Conservation (phyloP, 768 basidiomycete genomes). For the Tricholoma sp. region DNA sequence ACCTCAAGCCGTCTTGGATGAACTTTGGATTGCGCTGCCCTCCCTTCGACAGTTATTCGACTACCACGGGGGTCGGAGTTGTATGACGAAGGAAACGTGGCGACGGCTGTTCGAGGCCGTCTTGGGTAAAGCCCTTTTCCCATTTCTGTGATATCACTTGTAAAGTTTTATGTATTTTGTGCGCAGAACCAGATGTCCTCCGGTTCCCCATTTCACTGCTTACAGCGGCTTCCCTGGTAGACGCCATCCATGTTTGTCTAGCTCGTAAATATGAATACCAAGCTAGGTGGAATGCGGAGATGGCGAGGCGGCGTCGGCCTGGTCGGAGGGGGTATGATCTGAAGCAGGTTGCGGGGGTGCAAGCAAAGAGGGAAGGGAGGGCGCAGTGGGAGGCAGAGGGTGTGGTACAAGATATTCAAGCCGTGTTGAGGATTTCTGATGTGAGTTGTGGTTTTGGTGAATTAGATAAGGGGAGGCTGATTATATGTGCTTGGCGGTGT, state of each 20-base stretch:
- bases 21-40: constrained; percentile 53
- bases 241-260: constrained; percentile 37
- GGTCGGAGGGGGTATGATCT: neutral
- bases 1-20: constrained; percentile 52
- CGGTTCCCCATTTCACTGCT: constrained; percentile 49
- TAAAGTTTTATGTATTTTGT: neutral
- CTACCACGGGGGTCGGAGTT: constrained; percentile 41
- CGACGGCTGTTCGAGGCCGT: constrained; percentile 38
- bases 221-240: constrained; percentile 46
- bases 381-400: constrained; percentile 30
- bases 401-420: constrained; percentile 34
- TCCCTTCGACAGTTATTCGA: constrained; percentile 40
- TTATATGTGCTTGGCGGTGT: too few relatives aligned
- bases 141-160: neutral
- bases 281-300: constrained; percentile 22
- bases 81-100: constrained; percentile 46
- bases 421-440: constrained; percentile 28
- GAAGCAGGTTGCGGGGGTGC: neutral
- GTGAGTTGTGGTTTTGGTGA: constrained; percentile 24
- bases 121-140: constrained; percentile 27
- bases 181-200: constrained; percentile 47
- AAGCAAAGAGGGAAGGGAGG: constrained; percentile 9
- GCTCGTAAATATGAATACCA: constrained; percentile 30
- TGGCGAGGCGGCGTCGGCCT: constrained; percentile 5
- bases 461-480: neutral